Conservation (phyloP, 208 protist species). For the Trypanosomatidae sp. region DNA sequence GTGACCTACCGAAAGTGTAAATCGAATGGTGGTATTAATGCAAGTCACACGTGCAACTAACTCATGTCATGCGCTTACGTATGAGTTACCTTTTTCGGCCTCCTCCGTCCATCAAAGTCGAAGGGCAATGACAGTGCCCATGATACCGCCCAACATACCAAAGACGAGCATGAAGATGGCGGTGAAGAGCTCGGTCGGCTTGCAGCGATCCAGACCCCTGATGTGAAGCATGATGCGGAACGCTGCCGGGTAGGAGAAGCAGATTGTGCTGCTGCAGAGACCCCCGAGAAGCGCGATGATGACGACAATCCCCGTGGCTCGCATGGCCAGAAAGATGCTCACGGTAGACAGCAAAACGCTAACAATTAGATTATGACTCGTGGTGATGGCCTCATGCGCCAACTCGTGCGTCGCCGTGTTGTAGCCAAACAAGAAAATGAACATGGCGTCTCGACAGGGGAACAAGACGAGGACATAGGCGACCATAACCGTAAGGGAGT, state of each 20-base stretch:
- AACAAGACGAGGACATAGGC: constrained; percentile 78
- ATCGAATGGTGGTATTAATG: not conserved
- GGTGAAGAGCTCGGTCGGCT: constrained; percentile 25
- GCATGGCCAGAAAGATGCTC: constrained; percentile 51
- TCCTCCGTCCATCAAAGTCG: constrained; percentile 3
- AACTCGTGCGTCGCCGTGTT: constrained; percentile 43
- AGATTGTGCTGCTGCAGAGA: constrained; percentile 69
- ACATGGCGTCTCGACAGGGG: constrained; percentile 72
- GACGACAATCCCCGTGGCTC: constrained; percentile 54
- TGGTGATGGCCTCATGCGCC: constrained; percentile 34
- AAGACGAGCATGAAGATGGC: constrained; percentile 51
- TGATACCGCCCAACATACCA: constrained; percentile 47
- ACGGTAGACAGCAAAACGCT: constrained; percentile 52
- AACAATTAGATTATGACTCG: constrained; percentile 53
- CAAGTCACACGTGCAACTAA: not conserved
- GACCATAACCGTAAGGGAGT: constrained; percentile 61
- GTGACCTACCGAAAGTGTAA: not conserved
- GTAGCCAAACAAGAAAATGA: constrained; percentile 79
- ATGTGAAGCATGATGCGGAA: constrained; percentile 59
- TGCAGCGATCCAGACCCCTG: constrained; percentile 35
- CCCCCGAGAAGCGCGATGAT: constrained; percentile 71
- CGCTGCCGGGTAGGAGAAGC: constrained; percentile 65
- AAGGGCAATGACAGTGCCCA: constrained; percentile 55
- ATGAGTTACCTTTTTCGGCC: not conserved
- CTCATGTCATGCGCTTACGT: not conserved